These are phyloP conservation scores for Grigorovia transvaalensis DNA, from an alignment of 805 yeast species.

Conservation along the genomic window DNA sequence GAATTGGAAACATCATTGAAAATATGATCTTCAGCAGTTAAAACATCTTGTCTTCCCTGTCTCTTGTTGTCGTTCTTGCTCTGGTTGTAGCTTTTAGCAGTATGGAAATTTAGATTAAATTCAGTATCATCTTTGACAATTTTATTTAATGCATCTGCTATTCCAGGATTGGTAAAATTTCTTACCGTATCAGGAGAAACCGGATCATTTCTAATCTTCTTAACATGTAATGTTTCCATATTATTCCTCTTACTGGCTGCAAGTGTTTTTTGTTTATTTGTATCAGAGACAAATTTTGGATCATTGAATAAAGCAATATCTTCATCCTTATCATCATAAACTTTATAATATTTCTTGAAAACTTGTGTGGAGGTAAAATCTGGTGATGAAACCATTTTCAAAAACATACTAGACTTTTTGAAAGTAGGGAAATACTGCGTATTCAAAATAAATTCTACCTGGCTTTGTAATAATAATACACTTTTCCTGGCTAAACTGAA, in stretches of 20 bases:
- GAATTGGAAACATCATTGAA: neutral
- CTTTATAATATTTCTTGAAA: constrained; percentile 10
- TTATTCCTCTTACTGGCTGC: neutral
- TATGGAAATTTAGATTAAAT: constrained; percentile 1
- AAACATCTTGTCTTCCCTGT: neutral
- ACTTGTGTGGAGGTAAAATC: constrained; percentile 25
- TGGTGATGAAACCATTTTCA: constrained; percentile 41
- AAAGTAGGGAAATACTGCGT: constrained; percentile 51
- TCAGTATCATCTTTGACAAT: constrained; percentile 16
- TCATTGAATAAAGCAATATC: neutral
- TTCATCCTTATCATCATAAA: neutral
- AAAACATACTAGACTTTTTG: constrained; percentile 45
- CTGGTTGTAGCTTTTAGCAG: constrained; percentile 7
- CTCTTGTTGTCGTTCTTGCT: constrained; percentile 1
- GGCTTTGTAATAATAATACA: constrained; percentile 49
- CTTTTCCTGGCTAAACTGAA: constrained; percentile 42
- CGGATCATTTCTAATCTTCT: neutral
- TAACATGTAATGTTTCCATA: too few species aligned
- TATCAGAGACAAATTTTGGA: neutral
- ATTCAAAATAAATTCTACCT: constrained; percentile 40
- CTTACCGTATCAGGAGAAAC: constrained; percentile 3
- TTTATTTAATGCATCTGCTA: constrained; percentile 26
- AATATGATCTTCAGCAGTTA: neutral
- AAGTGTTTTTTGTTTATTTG: neutral
- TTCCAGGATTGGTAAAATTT: constrained; percentile 20